Evolutionary conservation across 495 filamentous ascomycete species (phyloP).

Genomic region (Terfezia boudieri): DNA sequence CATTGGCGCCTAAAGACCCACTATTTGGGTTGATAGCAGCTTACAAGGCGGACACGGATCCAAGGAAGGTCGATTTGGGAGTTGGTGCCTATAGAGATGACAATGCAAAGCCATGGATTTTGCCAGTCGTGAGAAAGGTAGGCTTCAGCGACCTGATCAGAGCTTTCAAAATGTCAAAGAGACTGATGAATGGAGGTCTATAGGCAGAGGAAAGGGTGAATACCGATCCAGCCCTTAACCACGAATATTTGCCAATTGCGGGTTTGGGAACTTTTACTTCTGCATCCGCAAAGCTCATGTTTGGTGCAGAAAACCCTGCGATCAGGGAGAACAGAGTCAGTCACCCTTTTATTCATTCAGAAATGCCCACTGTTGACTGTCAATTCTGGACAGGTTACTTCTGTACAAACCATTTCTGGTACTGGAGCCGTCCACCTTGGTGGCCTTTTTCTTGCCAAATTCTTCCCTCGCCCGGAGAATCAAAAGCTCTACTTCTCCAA

Average conservation of each 20-base stretch:
- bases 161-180: background rate
- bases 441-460: constrained; percentile 61
- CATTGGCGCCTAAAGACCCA: constrained; percentile 83
- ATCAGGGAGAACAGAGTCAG: constrained; percentile 59
- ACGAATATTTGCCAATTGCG: constrained; percentile 96
- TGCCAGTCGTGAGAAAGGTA: constrained; percentile 93
- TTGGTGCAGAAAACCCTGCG: constrained; percentile 59
- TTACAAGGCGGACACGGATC: constrained; percentile 59
- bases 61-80: constrained; percentile 84
- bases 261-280: constrained; percentile 63
- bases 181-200: background rate
- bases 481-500: constrained; percentile 69
- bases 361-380: background rate
- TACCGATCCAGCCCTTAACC: constrained; percentile 73
- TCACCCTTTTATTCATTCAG: background rate
- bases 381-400: constrained; percentile 24
- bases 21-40: constrained; percentile 85
- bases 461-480: constrained; percentile 35
- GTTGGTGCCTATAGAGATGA: constrained; percentile 93
- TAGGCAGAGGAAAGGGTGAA: constrained; percentile 78
- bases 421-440: constrained; percentile 81
- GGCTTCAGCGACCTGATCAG: constrained; percentile 3
- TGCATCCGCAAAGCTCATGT: constrained; percentile 72
- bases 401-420: constrained; percentile 67
- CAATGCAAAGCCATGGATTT: constrained; percentile 92